These are phyloP conservation scores for Serendipita sp. DNA, from an alignment of 1,284 basidiomycete genomes.

Conservation along the genomic window DNA sequence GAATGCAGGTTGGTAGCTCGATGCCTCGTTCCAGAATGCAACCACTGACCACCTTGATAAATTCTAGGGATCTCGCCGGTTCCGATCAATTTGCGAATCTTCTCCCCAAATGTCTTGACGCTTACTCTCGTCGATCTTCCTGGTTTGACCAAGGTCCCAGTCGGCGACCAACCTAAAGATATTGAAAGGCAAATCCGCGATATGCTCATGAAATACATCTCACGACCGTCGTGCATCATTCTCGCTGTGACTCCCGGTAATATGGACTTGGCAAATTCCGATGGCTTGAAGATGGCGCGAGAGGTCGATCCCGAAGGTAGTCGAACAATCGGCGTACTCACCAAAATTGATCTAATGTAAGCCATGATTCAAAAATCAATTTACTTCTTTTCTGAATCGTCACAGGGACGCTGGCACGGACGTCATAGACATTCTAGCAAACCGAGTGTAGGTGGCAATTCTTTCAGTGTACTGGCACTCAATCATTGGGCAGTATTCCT, in stretches of 20 bases:
- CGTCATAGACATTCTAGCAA: constrained; percentile 95
- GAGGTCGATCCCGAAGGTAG: constrained; percentile 94
- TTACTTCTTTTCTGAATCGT: constrained; percentile 5
- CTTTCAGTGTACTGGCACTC: constrained; percentile 13
- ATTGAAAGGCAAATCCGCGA: constrained; percentile 97
- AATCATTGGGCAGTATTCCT: constrained; percentile 48
- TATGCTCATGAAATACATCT: constrained; percentile 93
- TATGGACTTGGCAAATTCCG: constrained; percentile 94
- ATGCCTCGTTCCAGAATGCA: neutral
- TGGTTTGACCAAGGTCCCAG: constrained; percentile 90
- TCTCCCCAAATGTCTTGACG: constrained; percentile 91
- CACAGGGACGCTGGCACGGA: constrained; percentile 88
- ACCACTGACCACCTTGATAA: neutral
- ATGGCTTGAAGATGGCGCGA: constrained; percentile 89
- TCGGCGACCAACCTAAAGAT: constrained; percentile 94
- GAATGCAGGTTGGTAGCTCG: constrained; percentile 49
- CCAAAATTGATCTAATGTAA: constrained; percentile 94
- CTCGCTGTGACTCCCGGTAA: constrained; percentile 95
- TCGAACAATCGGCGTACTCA: constrained; percentile 93
- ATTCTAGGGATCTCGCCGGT: constrained; percentile 75
- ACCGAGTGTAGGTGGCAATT: constrained; percentile 38
- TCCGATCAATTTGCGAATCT: constrained; percentile 94
- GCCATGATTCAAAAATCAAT: constrained; percentile 19
- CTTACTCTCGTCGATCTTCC: constrained; percentile 95
- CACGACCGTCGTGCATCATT: constrained; percentile 79